Percentiles rank a stretch among this genome's conserved stretches.
Conservation (phyloP, 106 monocot species). For the Gastrodia elata region DNA sequence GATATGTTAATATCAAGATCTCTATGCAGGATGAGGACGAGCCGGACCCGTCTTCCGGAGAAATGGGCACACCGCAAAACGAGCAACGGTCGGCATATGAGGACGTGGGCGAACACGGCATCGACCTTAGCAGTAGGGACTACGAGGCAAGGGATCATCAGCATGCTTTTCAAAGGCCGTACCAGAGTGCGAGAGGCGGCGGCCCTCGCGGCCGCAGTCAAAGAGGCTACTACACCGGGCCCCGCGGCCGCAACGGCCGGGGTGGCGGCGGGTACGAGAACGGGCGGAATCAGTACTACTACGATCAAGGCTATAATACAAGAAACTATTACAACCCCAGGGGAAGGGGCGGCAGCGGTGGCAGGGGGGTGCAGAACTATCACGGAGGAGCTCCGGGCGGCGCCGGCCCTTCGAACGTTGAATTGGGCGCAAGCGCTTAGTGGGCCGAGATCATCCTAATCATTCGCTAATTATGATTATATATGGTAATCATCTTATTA, state of each 20-base stretch:
- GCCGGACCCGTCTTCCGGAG: conserved; percentile 5
- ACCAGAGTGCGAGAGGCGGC: conserved; percentile 35
- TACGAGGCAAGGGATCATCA: conserved; percentile 22
- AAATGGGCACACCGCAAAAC: conserved; percentile 4
- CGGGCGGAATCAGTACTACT: conserved; percentile 38
- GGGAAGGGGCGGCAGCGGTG: conserved; percentile 42
- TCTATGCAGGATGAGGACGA: conserved; percentile 39
- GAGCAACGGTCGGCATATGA: conserved; percentile 25
- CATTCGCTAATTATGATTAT: no score
- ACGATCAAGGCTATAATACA: conserved; percentile 36
- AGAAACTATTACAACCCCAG: conserved; percentile 37
- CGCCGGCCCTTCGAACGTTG: conserved; percentile 9
- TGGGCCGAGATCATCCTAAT: no score
- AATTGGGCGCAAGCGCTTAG: conserved; percentile 19
- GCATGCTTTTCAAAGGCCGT: conserved; percentile 15
- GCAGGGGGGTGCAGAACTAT: conserved; percentile 22
- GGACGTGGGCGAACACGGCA: background rate
- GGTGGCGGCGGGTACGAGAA: conserved; percentile 39
- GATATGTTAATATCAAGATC: no score
- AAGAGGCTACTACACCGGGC: conserved; percentile 9
- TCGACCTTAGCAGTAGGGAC: conserved; percentile 7
- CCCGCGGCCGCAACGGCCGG: conserved; percentile 30
- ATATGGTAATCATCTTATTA: no score
- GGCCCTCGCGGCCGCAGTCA: background rate
- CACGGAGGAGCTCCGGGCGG: conserved; percentile 15